These are phyloP conservation scores for Colletotrichum spinosum DNA, from an alignment of 2,329 filamentous ascomycete genomes.

Conservation along the genomic window DNA sequence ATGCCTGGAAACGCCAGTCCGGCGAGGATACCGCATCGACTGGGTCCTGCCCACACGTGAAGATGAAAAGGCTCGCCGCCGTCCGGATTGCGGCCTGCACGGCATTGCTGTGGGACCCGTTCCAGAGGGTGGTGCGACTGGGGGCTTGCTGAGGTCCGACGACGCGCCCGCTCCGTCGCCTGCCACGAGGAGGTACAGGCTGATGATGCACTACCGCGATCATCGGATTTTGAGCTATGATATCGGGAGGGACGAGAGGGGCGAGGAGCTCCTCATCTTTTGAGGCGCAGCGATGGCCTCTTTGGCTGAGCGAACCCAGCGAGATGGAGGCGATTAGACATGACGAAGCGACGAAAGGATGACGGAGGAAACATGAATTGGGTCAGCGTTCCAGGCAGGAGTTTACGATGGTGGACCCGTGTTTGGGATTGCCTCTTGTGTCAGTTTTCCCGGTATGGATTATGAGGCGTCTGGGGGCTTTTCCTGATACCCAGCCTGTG, in stretches of 20 bases:
- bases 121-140: conserved; percentile 55
- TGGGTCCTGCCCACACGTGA: conserved; percentile 59
- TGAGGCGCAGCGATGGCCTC: conserved; percentile 4
- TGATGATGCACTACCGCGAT: conserved; percentile 79
- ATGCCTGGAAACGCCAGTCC: conserved; percentile 35
- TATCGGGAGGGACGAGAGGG: conserved; percentile 58
- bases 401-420: too few species aligned
- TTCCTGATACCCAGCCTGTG: too few species aligned
- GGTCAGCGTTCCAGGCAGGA: too few species aligned
- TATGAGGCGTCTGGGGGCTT: too few species aligned
- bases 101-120: conserved; percentile 77
- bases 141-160: conserved; percentile 32
- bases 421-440: too few species aligned
- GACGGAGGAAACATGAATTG: not conserved
- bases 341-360: not conserved
- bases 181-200: conserved; percentile 65
- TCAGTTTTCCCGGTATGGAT: too few species aligned
- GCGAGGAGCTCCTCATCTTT: conserved; percentile 39
- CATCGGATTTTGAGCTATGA: conserved; percentile 79
- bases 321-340: not conserved
- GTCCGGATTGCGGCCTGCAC: conserved; percentile 65
- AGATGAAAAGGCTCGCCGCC: conserved; percentile 58
- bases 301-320: too few species aligned
- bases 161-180: conserved; percentile 41
- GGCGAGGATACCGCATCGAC: conserved; percentile 65